phyloP scores from a whole-genome alignment of 345 rosid genomes.

The Laguncularia racemosa region DNA sequence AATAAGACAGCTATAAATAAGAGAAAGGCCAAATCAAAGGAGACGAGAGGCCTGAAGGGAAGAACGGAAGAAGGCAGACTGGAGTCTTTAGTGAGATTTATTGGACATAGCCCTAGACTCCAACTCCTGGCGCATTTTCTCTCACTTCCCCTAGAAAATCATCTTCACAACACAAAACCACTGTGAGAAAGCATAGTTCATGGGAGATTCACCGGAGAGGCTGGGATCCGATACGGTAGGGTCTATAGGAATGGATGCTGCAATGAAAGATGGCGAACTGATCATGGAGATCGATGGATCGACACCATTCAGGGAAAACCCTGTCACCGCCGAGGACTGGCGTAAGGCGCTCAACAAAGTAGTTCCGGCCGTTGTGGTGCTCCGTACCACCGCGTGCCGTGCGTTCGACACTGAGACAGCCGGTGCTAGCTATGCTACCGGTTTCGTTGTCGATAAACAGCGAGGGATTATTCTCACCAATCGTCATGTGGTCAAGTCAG shows the following conservation, averaged over 20 bases:
- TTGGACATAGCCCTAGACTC: too few relatives aligned
- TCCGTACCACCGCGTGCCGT: constrained; percentile 77
- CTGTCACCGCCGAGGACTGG: constrained; percentile 85
- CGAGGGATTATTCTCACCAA: constrained; percentile 94
- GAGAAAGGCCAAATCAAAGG: too few relatives aligned
- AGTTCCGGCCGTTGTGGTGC: constrained; percentile 87
- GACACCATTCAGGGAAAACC: constrained; percentile 39
- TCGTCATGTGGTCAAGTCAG: constrained; percentile 93
- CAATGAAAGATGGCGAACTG: constrained; percentile 43
- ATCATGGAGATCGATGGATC: constrained; percentile 51
- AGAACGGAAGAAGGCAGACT: too few relatives aligned
- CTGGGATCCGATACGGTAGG: constrained; percentile 36
- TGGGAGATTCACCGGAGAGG: constrained; percentile 53
- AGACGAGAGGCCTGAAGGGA: too few relatives aligned
- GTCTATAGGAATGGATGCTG: constrained; percentile 29
- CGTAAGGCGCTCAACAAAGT: constrained; percentile 58
- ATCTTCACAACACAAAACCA: not conserved
- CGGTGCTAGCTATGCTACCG: constrained; percentile 75
- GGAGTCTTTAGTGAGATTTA: too few relatives aligned
- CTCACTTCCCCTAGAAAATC: constrained; percentile 5
- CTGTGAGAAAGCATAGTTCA: constrained; percentile 6
- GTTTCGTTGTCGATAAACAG: constrained; percentile 81
- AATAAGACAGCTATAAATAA: too few relatives aligned
- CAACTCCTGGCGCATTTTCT: too few relatives aligned
- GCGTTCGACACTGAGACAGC: constrained; percentile 89